Percentiles rank a stretch among this genome's conserved stretches.
Conservation (phyloP, 176 grass and related monocot species). For the Hyparrhenia diplandra region DNA sequence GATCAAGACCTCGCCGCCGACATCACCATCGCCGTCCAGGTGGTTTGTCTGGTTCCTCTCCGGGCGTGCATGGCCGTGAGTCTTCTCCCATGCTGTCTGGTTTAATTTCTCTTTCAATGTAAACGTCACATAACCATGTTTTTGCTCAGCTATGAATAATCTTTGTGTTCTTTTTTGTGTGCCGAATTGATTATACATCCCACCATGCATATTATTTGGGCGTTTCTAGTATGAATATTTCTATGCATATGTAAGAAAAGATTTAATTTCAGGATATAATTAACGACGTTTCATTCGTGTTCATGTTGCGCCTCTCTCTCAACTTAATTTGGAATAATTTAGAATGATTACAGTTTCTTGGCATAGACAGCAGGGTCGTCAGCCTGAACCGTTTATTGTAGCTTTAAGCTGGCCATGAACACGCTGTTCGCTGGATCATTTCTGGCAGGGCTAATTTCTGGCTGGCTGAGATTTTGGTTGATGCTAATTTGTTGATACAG, state of each 20-base stretch:
- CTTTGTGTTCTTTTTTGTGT: background rate
- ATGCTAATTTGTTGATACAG: too few relatives aligned
- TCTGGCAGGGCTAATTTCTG: too few relatives aligned
- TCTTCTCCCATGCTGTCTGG: background rate
- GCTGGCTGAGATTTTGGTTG: too few relatives aligned
- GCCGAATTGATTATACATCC: background rate
- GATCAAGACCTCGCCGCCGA: background rate
- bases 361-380: too few relatives aligned
- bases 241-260: background rate
- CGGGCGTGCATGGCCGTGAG: conserved; percentile 45
- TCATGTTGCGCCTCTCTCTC: background rate
- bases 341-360: too few relatives aligned
- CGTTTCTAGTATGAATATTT: background rate
- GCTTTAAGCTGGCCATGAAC: background rate
- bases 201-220: background rate
- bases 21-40: background rate
- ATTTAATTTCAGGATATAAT: background rate
- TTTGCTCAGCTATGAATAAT: background rate
- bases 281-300: background rate
- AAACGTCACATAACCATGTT: too few relatives aligned
- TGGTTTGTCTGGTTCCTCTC: background rate
- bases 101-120: background rate
- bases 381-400: too few relatives aligned
- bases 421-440: too few relatives aligned
- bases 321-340: too few relatives aligned